phyloP scores from a whole-genome alignment of 2,329 filamentous ascomycete genomes.

The Spiromastix sp. region DNA sequence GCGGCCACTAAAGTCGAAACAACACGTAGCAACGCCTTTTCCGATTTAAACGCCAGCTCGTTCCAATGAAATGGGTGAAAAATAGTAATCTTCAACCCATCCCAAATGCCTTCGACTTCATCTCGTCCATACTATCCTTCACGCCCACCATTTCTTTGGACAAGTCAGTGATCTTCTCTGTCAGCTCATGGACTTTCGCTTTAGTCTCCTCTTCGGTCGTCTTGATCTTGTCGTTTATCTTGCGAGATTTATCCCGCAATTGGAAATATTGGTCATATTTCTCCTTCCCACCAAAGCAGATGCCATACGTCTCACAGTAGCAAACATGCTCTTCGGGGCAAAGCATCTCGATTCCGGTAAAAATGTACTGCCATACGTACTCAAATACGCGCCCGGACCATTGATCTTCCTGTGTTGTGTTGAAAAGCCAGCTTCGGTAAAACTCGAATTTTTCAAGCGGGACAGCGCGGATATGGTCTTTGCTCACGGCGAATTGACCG shows the following conservation, averaged over 20 bases:
- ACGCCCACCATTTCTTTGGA: not conserved
- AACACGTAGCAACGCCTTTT: no score
- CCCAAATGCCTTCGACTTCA: no score
- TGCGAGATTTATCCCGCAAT: not conserved
- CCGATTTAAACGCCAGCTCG: no score
- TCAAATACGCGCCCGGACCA: conserved; percentile 51
- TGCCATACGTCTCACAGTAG: conserved; percentile 54
- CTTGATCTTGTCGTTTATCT: conserved; percentile 33
- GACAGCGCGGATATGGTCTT: conserved; percentile 44
- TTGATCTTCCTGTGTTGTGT: conserved; percentile 43
- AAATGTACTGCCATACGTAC: conserved; percentile 54
- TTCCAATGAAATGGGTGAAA: no score
- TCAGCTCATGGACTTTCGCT: no score
- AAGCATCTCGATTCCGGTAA: conserved; percentile 37
- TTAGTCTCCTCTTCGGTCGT: conserved; percentile 14
- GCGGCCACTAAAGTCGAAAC: no score
- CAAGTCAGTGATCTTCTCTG: no score
- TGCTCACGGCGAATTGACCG: conserved; percentile 51
- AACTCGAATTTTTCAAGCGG: conserved; percentile 44
- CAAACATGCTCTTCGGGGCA: conserved; percentile 44
- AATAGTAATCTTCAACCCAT: no score
- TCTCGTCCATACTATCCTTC: no score
- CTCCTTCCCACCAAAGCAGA: conserved; percentile 40
- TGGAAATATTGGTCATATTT: conserved; percentile 1
- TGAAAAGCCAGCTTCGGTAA: conserved; percentile 50